Evolutionary conservation across 176 grass and related monocot genomes (phyloP), one percentile per base, ranked within the genome.

Genomic region (Ensete ventricosum): DNA sequence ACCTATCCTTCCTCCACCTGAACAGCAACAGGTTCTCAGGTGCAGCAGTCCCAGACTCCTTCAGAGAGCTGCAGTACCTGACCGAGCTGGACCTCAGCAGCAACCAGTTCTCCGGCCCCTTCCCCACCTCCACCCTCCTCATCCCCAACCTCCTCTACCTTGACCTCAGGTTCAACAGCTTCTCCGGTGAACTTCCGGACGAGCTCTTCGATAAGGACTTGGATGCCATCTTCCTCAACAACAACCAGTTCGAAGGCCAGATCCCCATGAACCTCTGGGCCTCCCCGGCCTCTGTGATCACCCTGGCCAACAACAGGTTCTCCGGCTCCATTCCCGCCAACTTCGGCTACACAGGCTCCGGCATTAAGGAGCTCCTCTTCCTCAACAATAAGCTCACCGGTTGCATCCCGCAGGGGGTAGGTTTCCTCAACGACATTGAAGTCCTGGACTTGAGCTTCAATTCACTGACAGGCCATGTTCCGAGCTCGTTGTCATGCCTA

Each of bases 21-120:
- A 97, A 97, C 88, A 87, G 84, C 80, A 97, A 97, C 85, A 85
- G 90, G 25, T 76, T 97, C 68, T 12, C 52, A 1, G 90, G 90
- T 70, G 58, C 58, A 1, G 58, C 58, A 1, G 72, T 93, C 16
- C 94, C 94, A 0, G 94, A 88, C 57, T 26, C 85, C 49, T 80
- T 97, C 62, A 54, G 72, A 11, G 90, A 85, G 51, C 82, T 97
- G n/a, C 82, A 80, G 72, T 86, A 85, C 79, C 83, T 98, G 2
- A 84, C 90, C 3, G 94, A 98, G 84, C 94, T 98, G 6, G 94
- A 98, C 84, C 84, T 98, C 8, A 98, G 94, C 88, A 98, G 85
- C 82, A 98, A 98, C 84, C 77, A 72, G 50, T 83, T 93, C 80
- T 77, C 86, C 1, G 94, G 94, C 0, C 49, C 83, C 1, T 98